Evolutionary conservation across 306 rosid species (phyloP).

Genomic region (Coriaria nepalensis): DNA sequence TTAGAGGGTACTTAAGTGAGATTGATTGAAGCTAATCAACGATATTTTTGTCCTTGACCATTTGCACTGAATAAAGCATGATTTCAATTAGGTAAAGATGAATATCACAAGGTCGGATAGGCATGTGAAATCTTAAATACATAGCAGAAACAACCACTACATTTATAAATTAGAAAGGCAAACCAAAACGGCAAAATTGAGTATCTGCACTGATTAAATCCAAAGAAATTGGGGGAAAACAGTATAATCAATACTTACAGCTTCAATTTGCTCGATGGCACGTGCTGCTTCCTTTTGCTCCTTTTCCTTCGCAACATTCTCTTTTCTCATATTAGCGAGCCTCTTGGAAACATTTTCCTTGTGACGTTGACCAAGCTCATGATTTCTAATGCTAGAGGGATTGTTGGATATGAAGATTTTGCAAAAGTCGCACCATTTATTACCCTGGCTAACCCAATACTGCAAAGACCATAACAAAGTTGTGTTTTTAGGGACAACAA

Average conservation of each 20-base stretch:
- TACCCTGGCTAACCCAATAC: conserved; percentile 99
- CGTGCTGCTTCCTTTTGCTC: conserved; percentile 54
- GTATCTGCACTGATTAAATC: no score
- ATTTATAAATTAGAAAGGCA: no score
- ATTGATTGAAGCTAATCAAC: no score
- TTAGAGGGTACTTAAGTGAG: no score
- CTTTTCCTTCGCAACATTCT: conserved; percentile 76
- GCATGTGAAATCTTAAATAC: no score
- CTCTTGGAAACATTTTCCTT: conserved; percentile 75
- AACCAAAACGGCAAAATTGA: not conserved
- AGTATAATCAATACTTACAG: conserved; percentile 36
- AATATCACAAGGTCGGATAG: no score
- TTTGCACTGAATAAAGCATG: no score
- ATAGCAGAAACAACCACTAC: no score
- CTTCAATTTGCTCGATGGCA: conserved; percentile 75
- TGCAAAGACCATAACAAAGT: conserved; percentile 18
- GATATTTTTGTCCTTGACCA: no score
- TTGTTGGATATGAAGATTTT: conserved; percentile 81
- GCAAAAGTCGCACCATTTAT: conserved; percentile 97
- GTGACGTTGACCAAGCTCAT: conserved; percentile 88
- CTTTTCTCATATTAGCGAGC: conserved; percentile 82
- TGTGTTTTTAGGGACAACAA: not conserved
- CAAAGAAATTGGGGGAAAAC: not conserved
- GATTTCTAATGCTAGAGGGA: conserved; percentile 73
- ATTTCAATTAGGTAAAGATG: no score